These are phyloP conservation scores for Coriolopsis trogii DNA, from an alignment of 1,284 basidiomycete genomes.

Conservation along the genomic window DNA sequence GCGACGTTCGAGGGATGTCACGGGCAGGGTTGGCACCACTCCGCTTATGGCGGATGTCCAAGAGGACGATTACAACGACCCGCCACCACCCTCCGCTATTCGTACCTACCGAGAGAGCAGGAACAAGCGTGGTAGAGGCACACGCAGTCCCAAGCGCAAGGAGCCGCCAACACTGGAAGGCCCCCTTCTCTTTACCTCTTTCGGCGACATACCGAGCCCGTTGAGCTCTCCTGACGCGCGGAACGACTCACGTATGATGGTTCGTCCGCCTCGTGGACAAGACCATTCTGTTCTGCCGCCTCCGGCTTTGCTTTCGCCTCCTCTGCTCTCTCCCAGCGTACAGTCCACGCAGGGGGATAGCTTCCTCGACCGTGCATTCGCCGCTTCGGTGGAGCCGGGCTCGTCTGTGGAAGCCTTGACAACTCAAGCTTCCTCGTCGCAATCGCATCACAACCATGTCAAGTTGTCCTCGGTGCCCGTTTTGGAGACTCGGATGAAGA, in stretches of 20 bases:
- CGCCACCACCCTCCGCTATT: slow-evolving; percentile 43
- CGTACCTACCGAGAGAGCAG: slow-evolving; percentile 35
- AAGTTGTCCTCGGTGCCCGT: slow-evolving; percentile 17
- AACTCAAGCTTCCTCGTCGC: slow-evolving; percentile 23
- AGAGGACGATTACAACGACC: slow-evolving; percentile 43
- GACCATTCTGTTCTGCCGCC: neutral
- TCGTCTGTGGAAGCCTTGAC: slow-evolving; percentile 23
- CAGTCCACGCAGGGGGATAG: slow-evolving; percentile 27
- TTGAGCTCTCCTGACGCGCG: slow-evolving; percentile 14
- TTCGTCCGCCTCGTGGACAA: neutral
- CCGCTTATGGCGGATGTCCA: slow-evolving; percentile 23
- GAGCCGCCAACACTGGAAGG: slow-evolving; percentile 6
- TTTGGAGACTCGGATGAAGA: slow-evolving; percentile 7
- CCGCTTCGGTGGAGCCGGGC: slow-evolving; percentile 21
- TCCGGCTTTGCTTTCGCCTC: neutral
- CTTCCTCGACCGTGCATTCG: slow-evolving; percentile 32
- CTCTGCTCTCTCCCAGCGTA: slow-evolving; percentile 5
- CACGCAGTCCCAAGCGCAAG: slow-evolving; percentile 9
- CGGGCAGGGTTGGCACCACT: neutral
- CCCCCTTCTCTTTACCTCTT: slow-evolving; percentile 17
- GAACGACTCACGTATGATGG: neutral
- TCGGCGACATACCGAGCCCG: slow-evolving; percentile 14
- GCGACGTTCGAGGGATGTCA: slow-evolving; percentile 17
- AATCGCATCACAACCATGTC: slow-evolving; percentile 28
- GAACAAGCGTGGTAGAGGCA: slow-evolving; percentile 2